Evolutionary conservation across 768 basidiomycete genomes (phyloP).

Genomic region (Arthromyces matolae): DNA sequence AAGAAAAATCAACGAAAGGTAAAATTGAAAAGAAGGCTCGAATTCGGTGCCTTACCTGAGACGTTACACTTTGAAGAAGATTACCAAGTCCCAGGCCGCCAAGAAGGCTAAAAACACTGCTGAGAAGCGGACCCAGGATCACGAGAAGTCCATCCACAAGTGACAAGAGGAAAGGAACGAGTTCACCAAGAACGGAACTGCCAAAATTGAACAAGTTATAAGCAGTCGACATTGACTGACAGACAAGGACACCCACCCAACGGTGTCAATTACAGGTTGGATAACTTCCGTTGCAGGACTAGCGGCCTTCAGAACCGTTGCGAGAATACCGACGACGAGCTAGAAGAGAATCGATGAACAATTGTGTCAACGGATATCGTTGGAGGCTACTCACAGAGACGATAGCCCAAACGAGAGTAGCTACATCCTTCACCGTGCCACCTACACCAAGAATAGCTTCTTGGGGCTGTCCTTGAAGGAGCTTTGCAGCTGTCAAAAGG

Average conservation of each 20-base stretch:
- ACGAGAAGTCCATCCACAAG: no score
- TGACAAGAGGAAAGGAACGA: no score
- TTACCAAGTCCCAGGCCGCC: no score
- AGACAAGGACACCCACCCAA: not conserved
- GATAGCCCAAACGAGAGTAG: not conserved
- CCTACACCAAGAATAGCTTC: conserved; percentile 4
- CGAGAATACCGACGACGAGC: not conserved
- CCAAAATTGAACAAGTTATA: no score
- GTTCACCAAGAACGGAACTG: no score
- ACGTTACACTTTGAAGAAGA: no score
- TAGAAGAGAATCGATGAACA: not conserved
- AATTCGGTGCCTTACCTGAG: no score
- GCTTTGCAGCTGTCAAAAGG: not conserved
- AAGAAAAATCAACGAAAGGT: no score
- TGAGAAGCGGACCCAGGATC: no score
- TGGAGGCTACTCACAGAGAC: not conserved
- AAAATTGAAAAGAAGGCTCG: no score
- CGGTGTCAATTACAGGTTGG: not conserved
- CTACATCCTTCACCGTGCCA: conserved; percentile 6
- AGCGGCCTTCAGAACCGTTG: not conserved
- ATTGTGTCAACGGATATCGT: not conserved
- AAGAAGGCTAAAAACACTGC: no score
- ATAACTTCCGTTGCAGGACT: not conserved
- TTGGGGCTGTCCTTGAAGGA: not conserved
- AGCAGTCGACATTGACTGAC: no score